These are phyloP conservation scores for Backusella psychrophila DNA, from an alignment of 192 early-diverging fungal species.

Conservation along the genomic window DNA sequence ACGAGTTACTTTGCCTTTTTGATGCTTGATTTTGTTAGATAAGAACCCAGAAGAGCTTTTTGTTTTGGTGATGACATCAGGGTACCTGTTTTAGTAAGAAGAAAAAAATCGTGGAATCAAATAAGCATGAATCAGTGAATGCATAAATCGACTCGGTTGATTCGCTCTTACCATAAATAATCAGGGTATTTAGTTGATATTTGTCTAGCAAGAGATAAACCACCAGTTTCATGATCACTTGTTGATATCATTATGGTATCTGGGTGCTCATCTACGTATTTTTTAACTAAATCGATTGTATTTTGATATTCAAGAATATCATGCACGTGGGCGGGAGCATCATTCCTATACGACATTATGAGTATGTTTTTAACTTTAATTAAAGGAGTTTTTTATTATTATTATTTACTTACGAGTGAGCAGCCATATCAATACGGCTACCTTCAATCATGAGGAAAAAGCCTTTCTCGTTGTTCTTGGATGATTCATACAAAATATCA, in stretches of 20 bases:
- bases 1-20: conserved; percentile 58
- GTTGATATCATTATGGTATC: conserved; percentile 89
- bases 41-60: conserved; percentile 63
- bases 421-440: conserved; percentile 95
- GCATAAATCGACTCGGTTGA: neutral
- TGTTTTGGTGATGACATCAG: conserved; percentile 67
- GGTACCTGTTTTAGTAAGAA: conserved; percentile 47
- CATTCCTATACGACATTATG: conserved; percentile 61
- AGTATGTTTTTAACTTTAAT: neutral
- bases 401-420: conserved; percentile 58
- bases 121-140: neutral
- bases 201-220: conserved; percentile 82
- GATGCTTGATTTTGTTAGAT: conserved; percentile 25
- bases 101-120: neutral
- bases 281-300: conserved; percentile 63
- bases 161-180: conserved; percentile 64
- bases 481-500: conserved; percentile 57
- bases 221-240: conserved; percentile 98
- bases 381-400: neutral
- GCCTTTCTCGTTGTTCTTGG: conserved; percentile 50
- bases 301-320: conserved; percentile 92
- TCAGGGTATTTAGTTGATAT: conserved; percentile 70
- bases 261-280: conserved; percentile 76
- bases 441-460: conserved; percentile 99
- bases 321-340: conserved; percentile 89